These are phyloP conservation scores for Magnaporthales sp. DNA, from an alignment of 2,329 filamentous ascomycete species.

Conservation along the genomic window DNA sequence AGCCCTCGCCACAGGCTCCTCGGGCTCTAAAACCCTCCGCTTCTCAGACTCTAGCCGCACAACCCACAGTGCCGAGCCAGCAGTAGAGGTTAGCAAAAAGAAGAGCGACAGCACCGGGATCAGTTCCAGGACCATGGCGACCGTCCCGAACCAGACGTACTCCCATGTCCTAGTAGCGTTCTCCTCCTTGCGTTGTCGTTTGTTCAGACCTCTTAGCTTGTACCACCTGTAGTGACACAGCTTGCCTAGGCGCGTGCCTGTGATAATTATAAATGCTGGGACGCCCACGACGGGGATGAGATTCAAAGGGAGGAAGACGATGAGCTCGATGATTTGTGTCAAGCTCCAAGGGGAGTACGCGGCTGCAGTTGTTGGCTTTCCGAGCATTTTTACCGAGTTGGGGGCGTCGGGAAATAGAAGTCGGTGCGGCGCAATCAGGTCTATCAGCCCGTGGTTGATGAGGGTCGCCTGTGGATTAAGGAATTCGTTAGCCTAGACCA, in stretches of 20 bases:
- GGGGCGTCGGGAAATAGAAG: conserved; percentile 58
- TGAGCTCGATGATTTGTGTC: conserved; percentile 80
- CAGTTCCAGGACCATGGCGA: conserved; percentile 69
- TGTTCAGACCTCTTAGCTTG: conserved; percentile 65
- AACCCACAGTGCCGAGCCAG: conserved; percentile 80
- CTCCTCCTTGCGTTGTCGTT: conserved; percentile 63
- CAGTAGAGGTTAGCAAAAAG: conserved; percentile 80
- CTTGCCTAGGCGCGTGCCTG: conserved; percentile 78
- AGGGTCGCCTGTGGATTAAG: conserved; percentile 48
- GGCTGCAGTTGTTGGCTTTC: conserved; percentile 67
- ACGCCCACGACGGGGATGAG: conserved; percentile 77
- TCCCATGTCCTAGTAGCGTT: conserved; percentile 63
- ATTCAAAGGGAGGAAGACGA: conserved; percentile 73
- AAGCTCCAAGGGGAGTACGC: conserved; percentile 84
- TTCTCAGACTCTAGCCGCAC: conserved; percentile 61
- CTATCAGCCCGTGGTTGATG: conserved; percentile 62
- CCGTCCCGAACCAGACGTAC: conserved; percentile 88
- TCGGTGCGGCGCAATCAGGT: conserved; percentile 59
- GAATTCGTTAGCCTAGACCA: background rate
- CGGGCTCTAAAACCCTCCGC: conserved; percentile 14
- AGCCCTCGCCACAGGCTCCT: conserved; percentile 54
- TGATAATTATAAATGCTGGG: conserved; percentile 79
- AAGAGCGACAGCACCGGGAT: conserved; percentile 88
- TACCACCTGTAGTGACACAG: conserved; percentile 90
- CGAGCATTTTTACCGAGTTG: conserved; percentile 69